These are phyloP conservation scores for Phanerodontia chrysosporium DNA, from an alignment of 768 basidiomycete species.

Conservation along the genomic window DNA sequence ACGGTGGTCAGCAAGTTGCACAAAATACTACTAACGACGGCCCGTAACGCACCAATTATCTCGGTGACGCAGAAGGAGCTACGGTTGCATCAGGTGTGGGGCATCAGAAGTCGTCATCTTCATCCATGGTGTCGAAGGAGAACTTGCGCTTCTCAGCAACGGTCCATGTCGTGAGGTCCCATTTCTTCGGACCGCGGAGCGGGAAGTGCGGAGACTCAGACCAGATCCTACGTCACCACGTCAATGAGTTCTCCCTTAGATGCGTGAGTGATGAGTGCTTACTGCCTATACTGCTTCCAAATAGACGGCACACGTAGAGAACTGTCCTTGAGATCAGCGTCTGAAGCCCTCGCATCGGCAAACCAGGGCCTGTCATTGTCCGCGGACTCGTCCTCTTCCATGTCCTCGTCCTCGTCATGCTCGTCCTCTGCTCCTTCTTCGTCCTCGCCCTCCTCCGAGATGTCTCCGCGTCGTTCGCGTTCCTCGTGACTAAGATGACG, in stretches of 20 bases:
- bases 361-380: neutral
- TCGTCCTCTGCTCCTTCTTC: too few species aligned
- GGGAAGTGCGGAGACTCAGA: conserved; percentile 22
- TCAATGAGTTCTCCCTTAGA: too few species aligned
- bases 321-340: conserved; percentile 14
- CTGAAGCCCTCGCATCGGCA: neutral
- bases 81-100: too few species aligned
- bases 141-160: conserved; percentile 28
- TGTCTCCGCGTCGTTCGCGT: neutral
- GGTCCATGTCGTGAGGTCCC: conserved; percentile 36
- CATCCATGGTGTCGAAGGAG: conserved; percentile 18
- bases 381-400: neutral
- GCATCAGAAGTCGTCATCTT: neutral
- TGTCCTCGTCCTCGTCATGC: neutral
- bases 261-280: too few species aligned
- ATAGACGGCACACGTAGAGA: conserved; percentile 20
- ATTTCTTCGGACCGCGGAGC: conserved; percentile 26
- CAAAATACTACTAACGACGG: too few species aligned
- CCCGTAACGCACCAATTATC: too few species aligned
- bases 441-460: neutral
- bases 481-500: neutral
- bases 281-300: conserved; percentile 39
- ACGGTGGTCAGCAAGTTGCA: too few species aligned
- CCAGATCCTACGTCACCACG: conserved; percentile 1
- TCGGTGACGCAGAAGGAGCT: too few species aligned